phyloP scores from a whole-genome alignment of 1,139 yeast species.

The Diutina siamensis region DNA sequence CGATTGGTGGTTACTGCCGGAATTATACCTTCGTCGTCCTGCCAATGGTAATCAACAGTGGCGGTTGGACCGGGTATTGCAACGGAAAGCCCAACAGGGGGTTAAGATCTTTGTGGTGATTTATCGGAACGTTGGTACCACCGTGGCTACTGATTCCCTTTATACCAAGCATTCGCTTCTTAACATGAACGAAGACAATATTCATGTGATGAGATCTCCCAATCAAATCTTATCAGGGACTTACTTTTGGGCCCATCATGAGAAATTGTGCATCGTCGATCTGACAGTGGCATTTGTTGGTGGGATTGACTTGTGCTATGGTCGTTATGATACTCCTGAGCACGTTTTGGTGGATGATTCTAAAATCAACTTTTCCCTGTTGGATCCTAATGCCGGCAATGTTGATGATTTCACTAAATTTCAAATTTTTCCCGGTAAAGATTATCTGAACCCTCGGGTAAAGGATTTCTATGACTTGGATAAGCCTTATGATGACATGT shows the following conservation, averaged over 20 bases:
- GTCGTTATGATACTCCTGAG: conserved; percentile 93
- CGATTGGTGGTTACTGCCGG: conserved; percentile 99
- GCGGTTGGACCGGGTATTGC: conserved; percentile 80
- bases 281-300: conserved; percentile 86
- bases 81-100: conserved; percentile 87
- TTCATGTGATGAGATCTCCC: conserved; percentile 89
- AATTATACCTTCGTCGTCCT: conserved; percentile 82
- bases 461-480: conserved; percentile 76
- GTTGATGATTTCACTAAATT: conserved; percentile 30
- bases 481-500: conserved; percentile 86
- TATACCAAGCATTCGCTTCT: conserved; percentile 91
- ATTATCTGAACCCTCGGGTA: conserved; percentile 90
- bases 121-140: conserved; percentile 90
- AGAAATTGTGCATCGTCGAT: conserved; percentile 79
- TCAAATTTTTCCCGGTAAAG: conserved; percentile 92
- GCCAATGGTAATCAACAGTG: conserved; percentile 92
- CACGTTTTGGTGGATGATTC: conserved; percentile 81
- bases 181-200: conserved; percentile 68
- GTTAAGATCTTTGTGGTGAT: conserved; percentile 87
- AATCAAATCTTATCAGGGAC: conserved; percentile 90
- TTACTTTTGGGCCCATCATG: conserved; percentile 98
- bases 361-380: conserved; percentile 25
- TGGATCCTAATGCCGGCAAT: conserved; percentile 19
- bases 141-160: conserved; percentile 86
- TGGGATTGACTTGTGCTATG: conserved; percentile 91